phyloP scores from a whole-genome alignment of 306 rosid genomes.

The Senna tora region DNA sequence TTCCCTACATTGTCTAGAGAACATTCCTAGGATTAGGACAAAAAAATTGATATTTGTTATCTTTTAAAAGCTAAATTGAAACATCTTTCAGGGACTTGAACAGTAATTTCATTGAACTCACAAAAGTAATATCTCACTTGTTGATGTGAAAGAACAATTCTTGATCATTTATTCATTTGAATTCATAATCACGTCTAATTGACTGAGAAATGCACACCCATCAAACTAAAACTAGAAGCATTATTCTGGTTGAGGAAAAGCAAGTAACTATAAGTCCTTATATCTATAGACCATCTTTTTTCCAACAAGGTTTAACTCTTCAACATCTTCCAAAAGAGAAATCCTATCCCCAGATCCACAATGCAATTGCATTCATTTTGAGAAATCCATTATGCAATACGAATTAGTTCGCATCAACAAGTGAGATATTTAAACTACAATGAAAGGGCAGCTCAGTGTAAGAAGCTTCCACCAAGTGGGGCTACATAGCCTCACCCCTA shows the following conservation, averaged over 20 bases:
- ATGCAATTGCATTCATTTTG: neutral
- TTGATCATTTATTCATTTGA: neutral
- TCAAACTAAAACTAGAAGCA: neutral
- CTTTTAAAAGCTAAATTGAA: too few relatives aligned
- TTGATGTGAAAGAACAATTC: neutral
- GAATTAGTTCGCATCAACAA: neutral
- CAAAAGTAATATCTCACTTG: neutral
- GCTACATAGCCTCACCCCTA: too few relatives aligned
- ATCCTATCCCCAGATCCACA: neutral
- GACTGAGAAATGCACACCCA: neutral
- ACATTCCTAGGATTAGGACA: too few relatives aligned
- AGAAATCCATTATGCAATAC: neutral
- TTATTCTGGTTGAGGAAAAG: neutral
- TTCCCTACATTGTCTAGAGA: too few relatives aligned
- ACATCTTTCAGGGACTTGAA: too few relatives aligned
- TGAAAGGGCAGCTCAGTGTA: too few relatives aligned
- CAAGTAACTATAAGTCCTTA: neutral
- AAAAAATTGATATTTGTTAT: too few relatives aligned
- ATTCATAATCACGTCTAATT: neutral
- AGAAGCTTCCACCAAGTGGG: too few relatives aligned
- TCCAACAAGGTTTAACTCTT: neutral
- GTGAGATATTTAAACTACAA: neutral
- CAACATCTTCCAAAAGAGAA: neutral
- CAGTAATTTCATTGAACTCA: neutral
- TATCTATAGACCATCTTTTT: neutral